These are phyloP conservation scores for Colletotrichum sp. DNA, from an alignment of 2,329 filamentous ascomycete species.

Conservation along the genomic window DNA sequence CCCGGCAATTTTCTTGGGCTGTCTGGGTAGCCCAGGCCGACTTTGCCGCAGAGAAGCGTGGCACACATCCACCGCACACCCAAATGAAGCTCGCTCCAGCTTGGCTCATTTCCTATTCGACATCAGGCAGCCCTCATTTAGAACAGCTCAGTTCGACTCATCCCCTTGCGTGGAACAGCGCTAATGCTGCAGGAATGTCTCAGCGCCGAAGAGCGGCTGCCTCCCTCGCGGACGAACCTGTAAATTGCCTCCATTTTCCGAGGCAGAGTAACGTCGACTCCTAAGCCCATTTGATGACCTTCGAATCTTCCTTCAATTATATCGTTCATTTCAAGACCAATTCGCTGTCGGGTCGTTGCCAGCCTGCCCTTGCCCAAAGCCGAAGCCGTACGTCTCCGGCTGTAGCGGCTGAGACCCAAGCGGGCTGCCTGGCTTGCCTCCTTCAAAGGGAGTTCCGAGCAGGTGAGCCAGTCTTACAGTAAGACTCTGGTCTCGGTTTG, in stretches of 20 bases:
- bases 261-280: not conserved
- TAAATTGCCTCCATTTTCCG: not conserved
- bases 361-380: conserved; percentile 14
- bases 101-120: not conserved
- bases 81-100: not conserved
- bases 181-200: not conserved
- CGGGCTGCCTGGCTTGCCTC: conserved; percentile 7
- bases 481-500: conserved; percentile 18
- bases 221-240: not conserved
- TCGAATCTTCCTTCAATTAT: not conserved
- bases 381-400: conserved; percentile 19
- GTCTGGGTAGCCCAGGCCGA: too few species aligned
- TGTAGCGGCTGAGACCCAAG: conserved; percentile 19
- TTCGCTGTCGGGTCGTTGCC: conserved; percentile 16
- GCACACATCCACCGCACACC: not conserved
- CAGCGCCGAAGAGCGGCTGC: not conserved
- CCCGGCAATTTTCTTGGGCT: not conserved
- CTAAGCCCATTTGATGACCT: not conserved
- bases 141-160: not conserved
- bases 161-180: not conserved
- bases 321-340: not conserved
- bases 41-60: not conserved
- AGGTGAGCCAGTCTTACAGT: conserved; percentile 6
- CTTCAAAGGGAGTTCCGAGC: conserved; percentile 10
- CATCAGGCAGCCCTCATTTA: not conserved